These are phyloP conservation scores for Blastobotrys arbuscula DNA, from an alignment of 1,139 yeast genomes.

Conservation along the genomic window DNA sequence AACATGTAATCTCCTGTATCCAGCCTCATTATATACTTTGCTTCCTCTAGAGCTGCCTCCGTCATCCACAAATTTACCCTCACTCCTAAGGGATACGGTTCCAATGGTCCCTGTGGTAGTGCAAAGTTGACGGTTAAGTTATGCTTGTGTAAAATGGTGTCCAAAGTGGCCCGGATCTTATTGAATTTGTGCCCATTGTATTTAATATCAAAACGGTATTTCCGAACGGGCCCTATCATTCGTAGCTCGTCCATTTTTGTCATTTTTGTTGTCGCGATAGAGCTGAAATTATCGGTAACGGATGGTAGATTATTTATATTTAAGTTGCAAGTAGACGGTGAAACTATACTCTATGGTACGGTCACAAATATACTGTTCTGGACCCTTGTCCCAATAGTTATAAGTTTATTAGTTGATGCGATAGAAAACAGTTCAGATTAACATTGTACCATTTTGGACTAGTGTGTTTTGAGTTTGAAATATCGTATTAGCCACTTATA, in stretches of 20 bases:
- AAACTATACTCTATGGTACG: too few relatives aligned
- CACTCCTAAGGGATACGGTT: neutral
- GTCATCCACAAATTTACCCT: neutral
- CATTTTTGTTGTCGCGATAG: neutral
- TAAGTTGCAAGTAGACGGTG: too few relatives aligned
- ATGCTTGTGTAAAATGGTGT: neutral
- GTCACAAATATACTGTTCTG: too few relatives aligned
- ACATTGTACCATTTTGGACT: too few relatives aligned
- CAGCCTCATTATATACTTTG: neutral
- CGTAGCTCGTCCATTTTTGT: neutral
- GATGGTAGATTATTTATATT: neutral
- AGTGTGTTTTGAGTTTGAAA: too few relatives aligned
- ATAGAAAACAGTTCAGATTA: too few relatives aligned
- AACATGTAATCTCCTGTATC: neutral
- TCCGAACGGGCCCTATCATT: neutral
- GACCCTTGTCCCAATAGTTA: neutral
- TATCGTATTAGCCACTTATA: too few relatives aligned
- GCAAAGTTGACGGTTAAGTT: neutral
- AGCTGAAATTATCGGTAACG: neutral
- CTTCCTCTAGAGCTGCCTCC: neutral
- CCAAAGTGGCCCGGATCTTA: neutral
- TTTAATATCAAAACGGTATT: neutral
- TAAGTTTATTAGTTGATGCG: neutral
- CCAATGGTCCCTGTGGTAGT: slow-evolving; percentile 1
- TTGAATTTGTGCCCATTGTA: neutral